Base-by-base conservation (phyloP, 805 yeast genomes). In the Brettanomyces custersianus region DNA sequence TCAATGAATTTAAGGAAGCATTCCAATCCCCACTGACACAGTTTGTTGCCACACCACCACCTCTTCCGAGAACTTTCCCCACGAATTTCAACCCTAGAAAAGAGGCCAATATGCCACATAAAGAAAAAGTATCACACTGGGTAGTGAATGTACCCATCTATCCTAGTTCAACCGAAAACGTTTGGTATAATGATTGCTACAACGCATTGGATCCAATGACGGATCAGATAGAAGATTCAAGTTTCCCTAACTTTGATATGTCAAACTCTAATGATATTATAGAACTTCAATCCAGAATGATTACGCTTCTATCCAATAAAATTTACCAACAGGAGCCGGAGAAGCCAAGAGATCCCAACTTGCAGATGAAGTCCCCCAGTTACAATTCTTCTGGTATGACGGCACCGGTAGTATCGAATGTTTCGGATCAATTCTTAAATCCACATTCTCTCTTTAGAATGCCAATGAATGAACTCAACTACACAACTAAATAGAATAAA, bases 61-160 rank as follows among this genome's bases (percentile, higher is more conserved):
- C 28, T n/a, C n/a, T 12, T 8, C 9, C 31, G 12, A 20, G 12
- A 15, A 13, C 10, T 25, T 65, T 73, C 36, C 78, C 80, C 1
- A 41, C 59, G 1, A 47, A 49, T 11, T 80, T 81, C 49, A 68
- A 79, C 40, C 90, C 90, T 10, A 63, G 85, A 47, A 56, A 57
- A 21, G 74, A 76, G 3, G 59, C 68, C 7, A 77, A 74, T 52
- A 80, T 82, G 87, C 66, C 75, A 1, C 71, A 67, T 42, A 61
- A 57, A 33, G 90, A 82, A 47, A 82, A 81, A 47, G 82, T 82
- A 1, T 63, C 63, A 26, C 58, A 53, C 5, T 82, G 92, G 92
- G 68, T 82, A 24, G 58, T 60, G 4, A 62, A 65, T 20, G 67
- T 82, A 4, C 88, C 88, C 1, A 49, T 65, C 7, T 63, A 57